Evolutionary conservation across 1,284 basidiomycete species (phyloP).

Genomic region (Schizophyllum amplum): DNA sequence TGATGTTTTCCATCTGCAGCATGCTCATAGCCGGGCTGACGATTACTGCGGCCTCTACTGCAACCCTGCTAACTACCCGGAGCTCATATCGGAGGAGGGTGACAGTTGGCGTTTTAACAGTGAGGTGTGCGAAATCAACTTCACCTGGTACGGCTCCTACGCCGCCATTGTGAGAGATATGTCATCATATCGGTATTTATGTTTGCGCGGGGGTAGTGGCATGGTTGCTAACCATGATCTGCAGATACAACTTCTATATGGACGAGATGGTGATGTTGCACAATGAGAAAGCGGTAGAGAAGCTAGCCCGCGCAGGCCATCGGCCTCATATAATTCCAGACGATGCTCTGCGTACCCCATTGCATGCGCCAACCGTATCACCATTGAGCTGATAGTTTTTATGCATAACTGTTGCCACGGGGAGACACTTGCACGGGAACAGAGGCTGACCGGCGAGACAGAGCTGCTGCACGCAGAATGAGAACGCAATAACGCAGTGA

Average conservation of each 20-base stretch:
- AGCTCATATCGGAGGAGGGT: constrained; percentile 16
- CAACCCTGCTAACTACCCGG: constrained; percentile 20
- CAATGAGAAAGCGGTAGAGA: constrained; percentile 13
- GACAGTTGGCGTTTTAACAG: constrained; percentile 25
- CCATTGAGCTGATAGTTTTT: too few relatives aligned
- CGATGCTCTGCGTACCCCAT: neutral
- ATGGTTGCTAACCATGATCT: too few relatives aligned
- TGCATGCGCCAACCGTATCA: too few relatives aligned
- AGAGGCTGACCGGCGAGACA: too few relatives aligned
- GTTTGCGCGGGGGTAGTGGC: too few relatives aligned
- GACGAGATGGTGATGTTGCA: constrained; percentile 27
- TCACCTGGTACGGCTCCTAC: constrained; percentile 29
- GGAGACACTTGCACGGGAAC: too few relatives aligned
- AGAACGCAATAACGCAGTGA: too few relatives aligned
- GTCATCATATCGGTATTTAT: constrained; percentile 10
- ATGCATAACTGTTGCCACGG: too few relatives aligned
- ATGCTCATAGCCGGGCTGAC: constrained; percentile 23
- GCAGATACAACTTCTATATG: constrained; percentile 25
- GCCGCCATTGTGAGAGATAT: constrained; percentile 28
- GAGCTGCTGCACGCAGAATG: too few relatives aligned
- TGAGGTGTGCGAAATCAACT: constrained; percentile 28
- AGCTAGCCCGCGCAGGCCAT: neutral
- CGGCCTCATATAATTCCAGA: constrained; percentile 2
- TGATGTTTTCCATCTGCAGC: constrained; percentile 24
- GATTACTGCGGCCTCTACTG: constrained; percentile 20